These are phyloP conservation scores for Lasiodiplodia gonubiensis DNA, from an alignment of 2,329 filamentous ascomycete genomes.

Conservation along the genomic window DNA sequence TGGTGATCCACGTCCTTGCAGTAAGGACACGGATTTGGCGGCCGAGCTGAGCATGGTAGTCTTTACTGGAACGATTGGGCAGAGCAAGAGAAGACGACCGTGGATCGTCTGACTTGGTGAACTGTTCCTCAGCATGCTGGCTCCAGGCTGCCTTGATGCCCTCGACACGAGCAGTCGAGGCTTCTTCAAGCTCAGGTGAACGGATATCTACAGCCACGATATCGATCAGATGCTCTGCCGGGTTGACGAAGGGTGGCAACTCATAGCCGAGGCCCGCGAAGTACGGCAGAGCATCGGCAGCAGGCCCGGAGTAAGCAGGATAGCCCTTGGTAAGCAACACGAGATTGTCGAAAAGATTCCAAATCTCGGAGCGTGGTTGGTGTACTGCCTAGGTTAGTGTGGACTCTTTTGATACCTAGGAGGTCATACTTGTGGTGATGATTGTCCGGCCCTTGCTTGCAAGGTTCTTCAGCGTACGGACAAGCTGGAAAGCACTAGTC, in stretches of 20 bases:
- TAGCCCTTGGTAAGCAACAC: conserved; percentile 71
- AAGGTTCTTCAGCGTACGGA: conserved; percentile 71
- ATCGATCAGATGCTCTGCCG: conserved; percentile 77
- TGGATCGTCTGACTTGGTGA: conserved; percentile 24
- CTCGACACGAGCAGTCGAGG: conserved; percentile 65
- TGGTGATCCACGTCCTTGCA: conserved; percentile 71
- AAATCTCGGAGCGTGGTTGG: conserved; percentile 79
- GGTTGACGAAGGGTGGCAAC: conserved; percentile 75
- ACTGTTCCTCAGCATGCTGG: conserved; percentile 6
- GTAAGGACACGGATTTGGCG: conserved; percentile 72
- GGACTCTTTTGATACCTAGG: not conserved
- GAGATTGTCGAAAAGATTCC: conserved; percentile 75
- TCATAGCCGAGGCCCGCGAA: conserved; percentile 66
- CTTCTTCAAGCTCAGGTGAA: conserved; percentile 67
- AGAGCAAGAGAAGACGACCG: not conserved
- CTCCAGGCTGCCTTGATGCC: conserved; percentile 50
- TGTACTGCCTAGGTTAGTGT: conserved; percentile 56
- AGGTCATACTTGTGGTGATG: conserved; percentile 63
- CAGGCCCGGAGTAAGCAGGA: conserved; percentile 70
- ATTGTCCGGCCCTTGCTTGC: conserved; percentile 72
- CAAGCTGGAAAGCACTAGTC: conserved; percentile 75
- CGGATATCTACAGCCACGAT: conserved; percentile 76
- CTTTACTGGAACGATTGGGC: conserved; percentile 5
- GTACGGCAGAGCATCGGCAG: conserved; percentile 65
- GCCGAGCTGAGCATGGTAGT: conserved; percentile 61